Conservation (phyloP, 331 rosid species). For the Saraca asoca region DNA sequence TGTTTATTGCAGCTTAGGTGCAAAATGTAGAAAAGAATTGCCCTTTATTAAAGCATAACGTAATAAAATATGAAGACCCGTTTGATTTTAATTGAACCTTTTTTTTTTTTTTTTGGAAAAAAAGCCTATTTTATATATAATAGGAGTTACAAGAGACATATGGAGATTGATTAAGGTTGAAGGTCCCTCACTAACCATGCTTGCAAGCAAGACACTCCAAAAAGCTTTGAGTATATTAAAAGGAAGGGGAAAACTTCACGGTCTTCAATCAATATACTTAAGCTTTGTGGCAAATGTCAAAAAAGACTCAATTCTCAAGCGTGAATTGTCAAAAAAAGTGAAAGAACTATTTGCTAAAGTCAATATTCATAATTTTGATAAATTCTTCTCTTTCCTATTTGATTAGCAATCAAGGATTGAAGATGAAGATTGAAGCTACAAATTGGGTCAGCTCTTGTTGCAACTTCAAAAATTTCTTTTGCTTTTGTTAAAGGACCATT, state of each 20-base stretch:
- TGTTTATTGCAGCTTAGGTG: constrained; percentile 22
- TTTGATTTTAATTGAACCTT: background rate
- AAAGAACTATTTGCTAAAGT: background rate
- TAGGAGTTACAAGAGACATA: constrained; percentile 18
- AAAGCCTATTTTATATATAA: constrained; percentile 4
- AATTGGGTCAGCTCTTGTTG: constrained; percentile 22
- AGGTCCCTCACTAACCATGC: constrained; percentile 46
- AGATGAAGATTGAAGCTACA: constrained; percentile 29
- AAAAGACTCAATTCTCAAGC: background rate
- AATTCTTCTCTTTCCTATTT: background rate
- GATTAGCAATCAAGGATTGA: constrained; percentile 25
- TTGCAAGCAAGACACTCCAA: constrained; percentile 55
- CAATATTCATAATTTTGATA: no score
- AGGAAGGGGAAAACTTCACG: constrained; percentile 37
- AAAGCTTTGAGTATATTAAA: constrained; percentile 40
- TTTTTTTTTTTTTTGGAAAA: constrained; percentile 27
- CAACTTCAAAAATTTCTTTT: background rate
- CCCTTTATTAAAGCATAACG: constrained; percentile 19
- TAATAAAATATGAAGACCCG: constrained; percentile 8
- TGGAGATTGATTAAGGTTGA: constrained; percentile 38
- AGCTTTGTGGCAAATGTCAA: constrained; percentile 24
- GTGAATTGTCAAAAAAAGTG: constrained; percentile 2
- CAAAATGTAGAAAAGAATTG: constrained; percentile 13
- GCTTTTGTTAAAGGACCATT: background rate
- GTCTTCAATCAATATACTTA: constrained; percentile 35